A percentile compares a stretch with the other conserved stretches of the same genome.
These are phyloP conservation scores for Penicillium vulpinum DNA, from an alignment of 2,329 filamentous ascomycete genomes.

Conservation along the genomic window DNA sequence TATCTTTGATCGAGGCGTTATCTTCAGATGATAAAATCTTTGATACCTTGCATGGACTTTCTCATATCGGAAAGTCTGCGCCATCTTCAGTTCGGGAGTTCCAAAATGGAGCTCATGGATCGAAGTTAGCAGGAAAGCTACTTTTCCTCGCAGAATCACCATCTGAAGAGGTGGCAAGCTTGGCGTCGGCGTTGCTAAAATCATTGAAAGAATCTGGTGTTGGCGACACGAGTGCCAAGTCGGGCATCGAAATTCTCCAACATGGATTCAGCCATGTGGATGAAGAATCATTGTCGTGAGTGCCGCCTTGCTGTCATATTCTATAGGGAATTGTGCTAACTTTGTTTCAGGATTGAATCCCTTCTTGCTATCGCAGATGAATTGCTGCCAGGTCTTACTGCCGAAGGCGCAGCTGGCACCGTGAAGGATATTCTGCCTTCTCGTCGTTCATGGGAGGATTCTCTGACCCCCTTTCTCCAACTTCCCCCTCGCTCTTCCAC, in stretches of 20 bases:
- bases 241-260: conserved; percentile 55
- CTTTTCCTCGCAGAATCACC: conserved; percentile 56
- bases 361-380: conserved; percentile 57
- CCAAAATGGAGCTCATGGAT: conserved; percentile 47
- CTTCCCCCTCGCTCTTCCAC: conserved; percentile 56
- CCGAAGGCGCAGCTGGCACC: conserved; percentile 29
- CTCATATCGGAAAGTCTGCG: conserved; percentile 44
- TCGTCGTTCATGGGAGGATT: conserved; percentile 63
- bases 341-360: conserved; percentile 51
- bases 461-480: conserved; percentile 56
- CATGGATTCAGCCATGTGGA: conserved; percentile 51
- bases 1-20: conserved; percentile 43
- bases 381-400: conserved; percentile 40
- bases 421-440: conserved; percentile 61
- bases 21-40: conserved; percentile 40
- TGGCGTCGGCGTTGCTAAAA: conserved; percentile 37
- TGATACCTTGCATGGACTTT: conserved; percentile 47
- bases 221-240: conserved; percentile 44
- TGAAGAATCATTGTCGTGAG: conserved; percentile 48
- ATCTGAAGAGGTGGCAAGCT: conserved; percentile 52
- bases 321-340: conserved; percentile 2
- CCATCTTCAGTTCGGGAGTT: conserved; percentile 46
- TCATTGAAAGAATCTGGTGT: conserved; percentile 39
- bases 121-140: conserved; percentile 53
- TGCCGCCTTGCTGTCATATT: conserved; percentile 30